These are phyloP conservation scores for Monascus ruber DNA, from an alignment of 2,329 filamentous ascomycete species.

Conservation along the genomic window DNA sequence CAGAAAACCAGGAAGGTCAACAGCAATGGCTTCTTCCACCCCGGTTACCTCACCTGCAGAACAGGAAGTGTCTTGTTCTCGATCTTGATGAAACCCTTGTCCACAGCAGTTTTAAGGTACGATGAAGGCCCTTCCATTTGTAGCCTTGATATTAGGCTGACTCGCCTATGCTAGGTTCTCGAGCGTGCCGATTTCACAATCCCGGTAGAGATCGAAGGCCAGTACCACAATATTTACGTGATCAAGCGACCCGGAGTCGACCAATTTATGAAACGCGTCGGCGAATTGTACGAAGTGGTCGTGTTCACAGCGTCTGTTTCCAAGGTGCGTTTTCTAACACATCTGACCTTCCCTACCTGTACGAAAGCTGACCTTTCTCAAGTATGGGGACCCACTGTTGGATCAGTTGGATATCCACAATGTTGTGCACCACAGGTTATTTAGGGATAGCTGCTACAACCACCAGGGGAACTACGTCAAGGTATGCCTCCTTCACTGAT, in stretches of 20 bases:
- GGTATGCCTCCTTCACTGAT: constrained; percentile 24
- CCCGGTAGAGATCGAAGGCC: constrained; percentile 95
- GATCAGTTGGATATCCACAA: constrained; percentile 96
- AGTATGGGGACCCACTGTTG: constrained; percentile 93
- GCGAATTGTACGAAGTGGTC: constrained; percentile 95
- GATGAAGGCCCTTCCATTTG: constrained; percentile 8
- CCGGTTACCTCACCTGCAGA: constrained; percentile 64
- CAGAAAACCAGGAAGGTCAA: constrained; percentile 34
- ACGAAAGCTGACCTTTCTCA: neutral
- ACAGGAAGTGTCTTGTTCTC: constrained; percentile 86
- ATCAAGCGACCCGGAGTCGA: constrained; percentile 99
- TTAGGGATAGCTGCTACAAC: constrained; percentile 98
- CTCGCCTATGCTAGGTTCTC: constrained; percentile 54
- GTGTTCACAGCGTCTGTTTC: constrained; percentile 98
- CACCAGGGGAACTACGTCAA: constrained; percentile 99
- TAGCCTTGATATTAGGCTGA: constrained; percentile 4
- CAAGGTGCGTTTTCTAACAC: constrained; percentile 51
- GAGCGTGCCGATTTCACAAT: constrained; percentile 99
- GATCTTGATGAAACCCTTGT: constrained; percentile 95
- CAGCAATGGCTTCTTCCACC: constrained; percentile 72
- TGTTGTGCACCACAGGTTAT: constrained; percentile 89
- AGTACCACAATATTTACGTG: constrained; percentile 98
- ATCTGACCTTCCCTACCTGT: neutral
- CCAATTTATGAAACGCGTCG: constrained; percentile 96
- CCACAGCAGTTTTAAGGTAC: constrained; percentile 96